These are phyloP conservation scores for Solanum clarkiae DNA, from an alignment of 257 asterid genomes.

Conservation along the genomic window DNA sequence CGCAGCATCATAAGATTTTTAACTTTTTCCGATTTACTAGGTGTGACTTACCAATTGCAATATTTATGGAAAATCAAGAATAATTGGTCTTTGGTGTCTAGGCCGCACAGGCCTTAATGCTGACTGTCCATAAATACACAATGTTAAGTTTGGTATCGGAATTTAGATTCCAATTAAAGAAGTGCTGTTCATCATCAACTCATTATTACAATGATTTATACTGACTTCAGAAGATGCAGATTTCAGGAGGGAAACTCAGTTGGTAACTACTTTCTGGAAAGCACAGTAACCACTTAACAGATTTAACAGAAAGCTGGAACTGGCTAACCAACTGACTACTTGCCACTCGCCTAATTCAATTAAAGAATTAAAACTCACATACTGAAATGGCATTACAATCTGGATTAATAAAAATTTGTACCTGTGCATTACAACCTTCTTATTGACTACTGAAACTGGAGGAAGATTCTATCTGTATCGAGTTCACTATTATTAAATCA, in stretches of 20 bases:
- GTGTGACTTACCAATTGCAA: not conserved
- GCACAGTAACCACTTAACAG: no score
- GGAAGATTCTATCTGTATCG: not conserved
- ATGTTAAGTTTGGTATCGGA: not conserved
- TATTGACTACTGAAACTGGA: not conserved
- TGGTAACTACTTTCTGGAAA: no score
- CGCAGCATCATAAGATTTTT: not conserved
- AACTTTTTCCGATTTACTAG: not conserved
- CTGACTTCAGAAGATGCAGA: no score
- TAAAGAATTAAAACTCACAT: no score
- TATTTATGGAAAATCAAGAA: not conserved
- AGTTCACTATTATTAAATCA: not conserved
- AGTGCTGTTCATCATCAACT: not conserved
- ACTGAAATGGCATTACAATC: no score
- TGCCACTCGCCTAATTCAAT: no score
- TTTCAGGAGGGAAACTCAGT: no score
- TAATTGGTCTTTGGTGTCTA: not conserved
- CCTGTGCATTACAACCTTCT: not conserved
- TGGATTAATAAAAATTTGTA: not conserved
- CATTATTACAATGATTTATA: not conserved
- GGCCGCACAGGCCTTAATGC: not conserved
- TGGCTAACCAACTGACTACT: no score
- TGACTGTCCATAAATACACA: not conserved
- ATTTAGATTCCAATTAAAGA: not conserved
- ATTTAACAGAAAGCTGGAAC: no score